Evolutionary conservation across 208 protist species (phyloP), one percentile per base, ranked within the genome.

Genomic region (Trypanosoma melophagium): DNA sequence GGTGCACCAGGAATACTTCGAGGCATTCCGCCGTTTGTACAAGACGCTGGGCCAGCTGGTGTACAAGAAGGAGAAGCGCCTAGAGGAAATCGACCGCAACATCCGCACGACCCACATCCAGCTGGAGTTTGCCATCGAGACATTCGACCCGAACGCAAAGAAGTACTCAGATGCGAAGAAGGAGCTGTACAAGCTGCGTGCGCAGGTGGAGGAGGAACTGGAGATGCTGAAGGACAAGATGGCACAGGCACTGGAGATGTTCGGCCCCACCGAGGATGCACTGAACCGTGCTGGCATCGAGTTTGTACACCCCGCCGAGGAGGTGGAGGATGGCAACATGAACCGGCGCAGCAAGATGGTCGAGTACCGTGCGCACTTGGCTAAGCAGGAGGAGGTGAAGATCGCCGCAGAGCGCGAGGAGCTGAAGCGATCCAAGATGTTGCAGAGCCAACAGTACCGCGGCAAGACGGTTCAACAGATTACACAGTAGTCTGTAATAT

Each of bases 21-120:
- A 83, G 73, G 79, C 79, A 8, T 87, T 90, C 79, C 77, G 80
- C 53, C 77, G 84, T 24, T 71, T 87, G 66, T 90, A 90, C 81
- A 90, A 90, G 75, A 90, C 80, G 42, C 76, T 90, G 19, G 84
- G 81, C 41, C 80, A 90, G 79, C 80, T 90, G 16, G 75, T 84
- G 66, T 90, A 87, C 72, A 87, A 90, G 84, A 90, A 88, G 67
- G 79, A 84, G 66, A 84, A 85, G 74, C 69, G 70, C 64, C 77
- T 90, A 59, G 81, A 87, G 66, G 84, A 90, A 81, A 86, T 90
- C 69, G 84, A 90, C 68, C 80, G 84, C 51, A 87, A 86, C 64
- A 91, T 91, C 69, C 81, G 85, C 63, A 81, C 71, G 9, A 84
- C 79, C 13, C 82, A 88, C 71, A 88, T 88, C 60, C 79, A 85